Conservation (phyloP, 2,329 filamentous ascomycete species). For the Nemania sp. region DNA sequence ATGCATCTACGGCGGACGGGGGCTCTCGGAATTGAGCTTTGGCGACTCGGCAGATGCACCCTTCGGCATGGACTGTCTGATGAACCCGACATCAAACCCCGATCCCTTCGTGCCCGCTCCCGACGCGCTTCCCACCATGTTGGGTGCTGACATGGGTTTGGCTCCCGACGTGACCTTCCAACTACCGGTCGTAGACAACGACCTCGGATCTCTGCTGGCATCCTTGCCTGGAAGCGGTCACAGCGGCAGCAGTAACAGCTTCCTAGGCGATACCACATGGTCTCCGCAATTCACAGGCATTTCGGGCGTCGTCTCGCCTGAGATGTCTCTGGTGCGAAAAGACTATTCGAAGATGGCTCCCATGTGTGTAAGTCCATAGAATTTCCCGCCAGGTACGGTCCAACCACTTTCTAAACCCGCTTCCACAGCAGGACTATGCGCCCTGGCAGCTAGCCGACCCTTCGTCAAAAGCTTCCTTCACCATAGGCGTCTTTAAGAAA, state of each 20-base stretch:
- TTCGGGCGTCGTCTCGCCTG: conserved; percentile 3
- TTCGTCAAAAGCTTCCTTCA: conserved; percentile 44
- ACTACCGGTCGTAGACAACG: conserved; percentile 24
- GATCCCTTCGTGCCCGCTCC: conserved; percentile 12
- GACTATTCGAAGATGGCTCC: conserved; percentile 31
- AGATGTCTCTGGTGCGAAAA: conserved; percentile 20
- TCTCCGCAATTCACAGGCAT: conserved; percentile 9
- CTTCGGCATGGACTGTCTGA: conserved; percentile 35
- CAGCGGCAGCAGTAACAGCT: background rate
- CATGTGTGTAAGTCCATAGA: conserved; percentile 32
- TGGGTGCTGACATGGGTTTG: conserved; percentile 16
- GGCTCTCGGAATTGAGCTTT: conserved; percentile 12
- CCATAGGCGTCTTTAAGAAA: conserved; percentile 41
- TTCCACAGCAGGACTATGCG: conserved; percentile 29
- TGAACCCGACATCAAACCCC: conserved; percentile 42
- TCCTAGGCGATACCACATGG: conserved; percentile 15
- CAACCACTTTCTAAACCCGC: conserved; percentile 1
- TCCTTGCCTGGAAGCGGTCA: conserved; percentile 10
- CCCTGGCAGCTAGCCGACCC: conserved; percentile 45
- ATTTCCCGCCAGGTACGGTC: background rate
- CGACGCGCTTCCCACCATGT: background rate
- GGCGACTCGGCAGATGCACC: conserved; percentile 39
- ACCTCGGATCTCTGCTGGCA: conserved; percentile 24
- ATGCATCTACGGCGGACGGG: conserved; percentile 44
- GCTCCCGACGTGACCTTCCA: conserved; percentile 13